Conservation (phyloP, 2,329 filamentous ascomycete species). For the Stagonosporopsis vannaccii region DNA sequence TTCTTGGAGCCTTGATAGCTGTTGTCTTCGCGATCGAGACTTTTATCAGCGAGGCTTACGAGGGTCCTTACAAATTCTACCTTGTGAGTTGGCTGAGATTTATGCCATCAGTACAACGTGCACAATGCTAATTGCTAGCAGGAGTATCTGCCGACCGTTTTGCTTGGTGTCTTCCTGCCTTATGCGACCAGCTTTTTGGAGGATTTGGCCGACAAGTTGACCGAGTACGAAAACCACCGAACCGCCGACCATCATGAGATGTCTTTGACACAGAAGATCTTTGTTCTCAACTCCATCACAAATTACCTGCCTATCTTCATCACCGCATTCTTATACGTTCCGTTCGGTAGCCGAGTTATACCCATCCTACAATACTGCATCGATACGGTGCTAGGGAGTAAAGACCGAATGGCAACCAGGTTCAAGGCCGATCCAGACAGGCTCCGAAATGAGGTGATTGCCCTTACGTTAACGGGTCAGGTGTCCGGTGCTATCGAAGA, state of each 20-base stretch:
- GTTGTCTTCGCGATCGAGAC: conserved; percentile 43
- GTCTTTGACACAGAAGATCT: conserved; percentile 46
- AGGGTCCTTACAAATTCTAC: conserved; percentile 42
- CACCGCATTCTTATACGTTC: conserved; percentile 44
- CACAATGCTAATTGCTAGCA: conserved; percentile 20
- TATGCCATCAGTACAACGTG: background rate
- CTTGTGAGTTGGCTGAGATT: conserved; percentile 23
- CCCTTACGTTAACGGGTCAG: conserved; percentile 44
- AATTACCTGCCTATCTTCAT: conserved; percentile 48
- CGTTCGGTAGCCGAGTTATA: conserved; percentile 36
- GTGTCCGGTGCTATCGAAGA: conserved; percentile 41
- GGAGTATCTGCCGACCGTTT: conserved; percentile 44
- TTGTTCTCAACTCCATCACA: conserved; percentile 46
- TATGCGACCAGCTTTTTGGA: conserved; percentile 41
- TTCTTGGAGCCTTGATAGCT: conserved; percentile 39
- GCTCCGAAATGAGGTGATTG: conserved; percentile 44
- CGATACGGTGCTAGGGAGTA: conserved; percentile 21
- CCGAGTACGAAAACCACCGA: conserved; percentile 46
- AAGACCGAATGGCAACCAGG: conserved; percentile 16
- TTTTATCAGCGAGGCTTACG: conserved; percentile 44
- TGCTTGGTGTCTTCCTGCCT: conserved; percentile 40
- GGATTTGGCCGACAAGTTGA: conserved; percentile 36
- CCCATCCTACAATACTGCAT: conserved; percentile 33
- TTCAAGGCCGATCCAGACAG: conserved; percentile 41
- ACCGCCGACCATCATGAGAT: conserved; percentile 43